A percentile compares a stretch with the other conserved stretches of the same genome.
phyloP scores from a whole-genome alignment of 2,329 filamentous ascomycete species.

The Bisporella sp. region DNA sequence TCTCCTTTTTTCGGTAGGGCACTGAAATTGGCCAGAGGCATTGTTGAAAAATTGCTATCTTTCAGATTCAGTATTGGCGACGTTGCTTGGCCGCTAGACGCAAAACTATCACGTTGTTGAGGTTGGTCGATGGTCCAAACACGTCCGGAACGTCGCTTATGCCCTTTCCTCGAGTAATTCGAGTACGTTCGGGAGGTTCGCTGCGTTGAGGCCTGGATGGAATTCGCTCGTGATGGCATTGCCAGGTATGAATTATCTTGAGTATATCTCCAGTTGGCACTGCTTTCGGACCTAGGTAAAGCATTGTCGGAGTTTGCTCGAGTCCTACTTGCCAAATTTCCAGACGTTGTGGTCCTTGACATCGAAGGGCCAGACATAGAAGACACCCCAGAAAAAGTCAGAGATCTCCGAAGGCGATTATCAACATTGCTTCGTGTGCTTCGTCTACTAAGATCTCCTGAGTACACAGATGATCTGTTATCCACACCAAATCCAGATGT shows the following conservation, averaged over 20 bases:
- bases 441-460: slow-evolving; percentile 5
- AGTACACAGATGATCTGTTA: neutral
- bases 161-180: slow-evolving; percentile 23
- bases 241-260: slow-evolving; percentile 16
- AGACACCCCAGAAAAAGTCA: slow-evolving; percentile 8
- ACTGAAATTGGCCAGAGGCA: slow-evolving; percentile 18
- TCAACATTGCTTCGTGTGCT: slow-evolving; percentile 1
- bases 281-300: slow-evolving; percentile 9
- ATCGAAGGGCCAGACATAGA: slow-evolving; percentile 5
- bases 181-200: slow-evolving; percentile 20
- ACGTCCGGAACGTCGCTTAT: slow-evolving; percentile 15
- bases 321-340: slow-evolving; percentile 6
- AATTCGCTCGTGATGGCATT: slow-evolving; percentile 13
- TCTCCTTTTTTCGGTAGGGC: slow-evolving; percentile 9
- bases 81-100: neutral
- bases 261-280: slow-evolving; percentile 21
- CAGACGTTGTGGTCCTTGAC: slow-evolving; percentile 9
- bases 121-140: slow-evolving; percentile 5
- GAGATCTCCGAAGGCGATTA: slow-evolving; percentile 10
- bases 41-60: slow-evolving; percentile 19
- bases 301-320: slow-evolving; percentile 22
- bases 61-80: slow-evolving; percentile 15
- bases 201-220: slow-evolving; percentile 3
- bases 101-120: slow-evolving; percentile 9
- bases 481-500: slow-evolving; percentile 15